Percentiles rank a stretch among this genome's conserved stretches.
These are phyloP conservation scores for Allantophomopsis cytisporea DNA, from an alignment of 2,329 filamentous ascomycete species.

Conservation along the genomic window DNA sequence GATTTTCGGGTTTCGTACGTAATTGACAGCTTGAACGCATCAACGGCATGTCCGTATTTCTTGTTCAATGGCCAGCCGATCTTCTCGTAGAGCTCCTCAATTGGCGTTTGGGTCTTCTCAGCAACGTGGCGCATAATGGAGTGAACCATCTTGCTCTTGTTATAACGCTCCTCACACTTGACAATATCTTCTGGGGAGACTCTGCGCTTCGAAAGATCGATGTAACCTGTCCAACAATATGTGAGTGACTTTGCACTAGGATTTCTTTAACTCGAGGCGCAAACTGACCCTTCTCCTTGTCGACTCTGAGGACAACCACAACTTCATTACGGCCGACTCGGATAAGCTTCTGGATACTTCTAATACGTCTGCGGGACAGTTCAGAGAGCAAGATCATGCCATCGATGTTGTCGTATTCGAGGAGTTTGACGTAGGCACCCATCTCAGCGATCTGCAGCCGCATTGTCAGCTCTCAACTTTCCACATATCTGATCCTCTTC, in stretches of 20 bases:
- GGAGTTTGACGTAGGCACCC: constrained; percentile 98
- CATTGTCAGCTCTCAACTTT: background rate
- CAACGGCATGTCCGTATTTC: constrained; percentile 91
- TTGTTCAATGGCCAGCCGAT: constrained; percentile 97
- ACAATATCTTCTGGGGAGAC: constrained; percentile 95
- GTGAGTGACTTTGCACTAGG: constrained; percentile 8
- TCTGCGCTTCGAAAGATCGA: constrained; percentile 96
- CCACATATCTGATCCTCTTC: background rate
- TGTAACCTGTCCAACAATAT: constrained; percentile 50
- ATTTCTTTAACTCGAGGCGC: background rate
- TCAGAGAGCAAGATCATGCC: constrained; percentile 99
- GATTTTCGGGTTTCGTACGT: constrained; percentile 44
- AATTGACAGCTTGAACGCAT: constrained; percentile 98
- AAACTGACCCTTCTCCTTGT: constrained; percentile 85
- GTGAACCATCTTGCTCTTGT: constrained; percentile 99
- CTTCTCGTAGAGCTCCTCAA: constrained; percentile 84
- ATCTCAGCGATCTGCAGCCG: constrained; percentile 80
- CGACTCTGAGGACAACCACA: constrained; percentile 93
- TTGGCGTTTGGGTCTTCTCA: constrained; percentile 90
- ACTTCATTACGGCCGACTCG: constrained; percentile 97
- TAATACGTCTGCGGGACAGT: constrained; percentile 92
- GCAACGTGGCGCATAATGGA: constrained; percentile 98
- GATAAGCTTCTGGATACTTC: constrained; percentile 98
- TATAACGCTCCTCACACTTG: constrained; percentile 98
- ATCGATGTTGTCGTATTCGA: constrained; percentile 99